Conservation (phyloP, 495 filamentous ascomycete genomes). For the Choiromyces venosus region DNA sequence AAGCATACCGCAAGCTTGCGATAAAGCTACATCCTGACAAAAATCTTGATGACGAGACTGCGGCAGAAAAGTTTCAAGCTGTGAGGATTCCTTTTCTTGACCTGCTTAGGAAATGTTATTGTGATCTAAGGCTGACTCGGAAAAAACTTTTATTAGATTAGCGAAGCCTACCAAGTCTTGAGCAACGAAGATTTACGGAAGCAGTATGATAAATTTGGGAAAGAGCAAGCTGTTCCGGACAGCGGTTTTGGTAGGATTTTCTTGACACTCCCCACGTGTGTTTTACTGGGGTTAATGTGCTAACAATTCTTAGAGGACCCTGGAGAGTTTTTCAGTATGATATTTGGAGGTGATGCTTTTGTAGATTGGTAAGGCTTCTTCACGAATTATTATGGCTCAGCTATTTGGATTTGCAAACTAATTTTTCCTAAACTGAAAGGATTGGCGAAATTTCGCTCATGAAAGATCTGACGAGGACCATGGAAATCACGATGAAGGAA, state of each 20-base stretch:
- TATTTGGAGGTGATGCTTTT: constrained; percentile 96
- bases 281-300: constrained; percentile 2
- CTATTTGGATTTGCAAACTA: constrained; percentile 10
- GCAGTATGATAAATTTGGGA: constrained; percentile 94
- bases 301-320: constrained; percentile 63
- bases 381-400: neutral
- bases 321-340: constrained; percentile 96
- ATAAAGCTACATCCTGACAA: constrained; percentile 81
- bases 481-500: constrained; percentile 79
- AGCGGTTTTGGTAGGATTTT: constrained; percentile 70
- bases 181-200: constrained; percentile 77
- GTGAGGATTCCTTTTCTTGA: constrained; percentile 45
- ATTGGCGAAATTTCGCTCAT: constrained; percentile 89
- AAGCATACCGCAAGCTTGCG: constrained; percentile 95
- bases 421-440: constrained; percentile 28
- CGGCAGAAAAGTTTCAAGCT: constrained; percentile 84
- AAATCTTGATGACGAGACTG: constrained; percentile 94
- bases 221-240: constrained; percentile 78
- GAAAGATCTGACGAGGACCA: constrained; percentile 82
- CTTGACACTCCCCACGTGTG: neutral
- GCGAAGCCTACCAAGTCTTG: constrained; percentile 96
- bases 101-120: constrained; percentile 4
- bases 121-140: neutral
- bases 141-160: constrained; percentile 55
- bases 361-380: constrained; percentile 54